Conservation (phyloP, 352 stramenopile species). For the Aphanomyces stellatus region DNA sequence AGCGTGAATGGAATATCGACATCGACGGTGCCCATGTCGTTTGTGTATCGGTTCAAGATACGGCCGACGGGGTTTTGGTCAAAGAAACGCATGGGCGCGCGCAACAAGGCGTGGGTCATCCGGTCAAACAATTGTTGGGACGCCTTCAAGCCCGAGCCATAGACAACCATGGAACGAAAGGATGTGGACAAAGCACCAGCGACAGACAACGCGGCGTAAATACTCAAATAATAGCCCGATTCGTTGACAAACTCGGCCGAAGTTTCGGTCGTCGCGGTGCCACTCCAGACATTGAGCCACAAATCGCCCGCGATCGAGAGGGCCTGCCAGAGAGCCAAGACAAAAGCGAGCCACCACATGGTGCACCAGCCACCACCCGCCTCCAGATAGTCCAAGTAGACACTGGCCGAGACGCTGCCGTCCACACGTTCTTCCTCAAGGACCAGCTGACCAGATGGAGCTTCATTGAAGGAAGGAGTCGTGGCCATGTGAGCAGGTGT, state of each 20-base stretch:
- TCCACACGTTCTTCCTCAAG: constrained; percentile 57
- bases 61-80: constrained; percentile 85
- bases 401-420: constrained; percentile 28
- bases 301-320: constrained; percentile 26
- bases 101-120: constrained; percentile 78
- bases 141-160: constrained; percentile 42
- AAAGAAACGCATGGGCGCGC: constrained; percentile 89
- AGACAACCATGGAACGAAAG: constrained; percentile 47
- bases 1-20: constrained; percentile 61
- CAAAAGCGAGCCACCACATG: neutral
- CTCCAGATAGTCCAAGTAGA: constrained; percentile 41
- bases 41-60: constrained; percentile 87
- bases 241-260: neutral
- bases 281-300: constrained; percentile 11
- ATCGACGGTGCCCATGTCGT: constrained; percentile 91
- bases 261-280: neutral
- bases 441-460: constrained; percentile 27
- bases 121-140: constrained; percentile 73
- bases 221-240: constrained; percentile 31
- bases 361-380: constrained; percentile 25
- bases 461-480: no score
- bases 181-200: constrained; percentile 44
- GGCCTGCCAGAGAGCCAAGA: constrained; percentile 26
- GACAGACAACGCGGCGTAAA: constrained; percentile 48
- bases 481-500: no score